Conservation (phyloP, 2,329 filamentous ascomycete genomes). For the Grosmannia huntii region DNA sequence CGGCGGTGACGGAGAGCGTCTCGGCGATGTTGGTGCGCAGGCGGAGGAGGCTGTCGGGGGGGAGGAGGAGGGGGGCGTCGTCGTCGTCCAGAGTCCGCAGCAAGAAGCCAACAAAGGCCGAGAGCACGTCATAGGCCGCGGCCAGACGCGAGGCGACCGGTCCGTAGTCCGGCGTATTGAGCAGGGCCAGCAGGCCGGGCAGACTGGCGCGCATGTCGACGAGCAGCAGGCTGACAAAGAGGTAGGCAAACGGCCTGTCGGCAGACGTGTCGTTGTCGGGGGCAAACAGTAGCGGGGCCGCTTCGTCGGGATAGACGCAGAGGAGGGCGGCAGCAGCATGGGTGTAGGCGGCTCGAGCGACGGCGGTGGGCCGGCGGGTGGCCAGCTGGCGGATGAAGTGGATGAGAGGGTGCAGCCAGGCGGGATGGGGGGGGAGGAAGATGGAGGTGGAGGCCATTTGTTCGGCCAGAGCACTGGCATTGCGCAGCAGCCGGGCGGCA, state of each 20-base stretch:
- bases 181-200: conserved; percentile 43
- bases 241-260: conserved; percentile 39
- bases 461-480: conserved; percentile 17
- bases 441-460: too few relatives aligned
- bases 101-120: conserved; percentile 46
- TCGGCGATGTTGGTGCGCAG: conserved; percentile 48
- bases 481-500: conserved; percentile 37
- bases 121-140: conserved; percentile 49
- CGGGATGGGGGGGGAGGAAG: conserved; percentile 27
- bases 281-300: conserved; percentile 39
- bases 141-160: conserved; percentile 39
- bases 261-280: conserved; percentile 17
- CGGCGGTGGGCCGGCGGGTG: conserved; percentile 39
- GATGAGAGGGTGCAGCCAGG: conserved; percentile 38
- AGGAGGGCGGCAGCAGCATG: conserved; percentile 45
- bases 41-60: conserved; percentile 47
- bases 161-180: conserved; percentile 41
- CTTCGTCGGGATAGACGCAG: conserved; percentile 35
- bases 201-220: conserved; percentile 53
- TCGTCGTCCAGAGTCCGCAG: conserved; percentile 40
- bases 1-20: conserved; percentile 48
- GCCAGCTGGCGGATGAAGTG: conserved; percentile 39
- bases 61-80: conserved; percentile 22
- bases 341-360: conserved; percentile 45
- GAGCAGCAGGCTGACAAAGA: conserved; percentile 51